These are phyloP conservation scores for Ogataea corticis DNA, from an alignment of 805 yeast genomes.

Conservation along the genomic window DNA sequence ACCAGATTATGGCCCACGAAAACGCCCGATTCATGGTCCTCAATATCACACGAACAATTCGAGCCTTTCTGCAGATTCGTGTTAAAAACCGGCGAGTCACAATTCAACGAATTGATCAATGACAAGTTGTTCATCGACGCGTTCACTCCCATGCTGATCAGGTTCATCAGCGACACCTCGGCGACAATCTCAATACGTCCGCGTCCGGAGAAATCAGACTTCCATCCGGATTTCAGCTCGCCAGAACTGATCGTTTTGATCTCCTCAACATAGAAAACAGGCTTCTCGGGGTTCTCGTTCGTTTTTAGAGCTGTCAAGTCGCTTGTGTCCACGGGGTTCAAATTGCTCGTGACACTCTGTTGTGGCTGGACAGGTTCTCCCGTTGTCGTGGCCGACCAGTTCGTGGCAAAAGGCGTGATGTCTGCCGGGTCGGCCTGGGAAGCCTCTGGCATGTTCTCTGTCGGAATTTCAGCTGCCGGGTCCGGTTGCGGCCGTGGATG, in stretches of 20 bases:
- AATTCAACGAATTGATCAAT: constrained; percentile 34
- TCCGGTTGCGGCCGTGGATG: constrained; percentile 21
- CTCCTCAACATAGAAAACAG: constrained; percentile 62
- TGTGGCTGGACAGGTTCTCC: constrained; percentile 14
- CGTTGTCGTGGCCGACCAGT: constrained; percentile 28
- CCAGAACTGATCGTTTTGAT: constrained; percentile 73
- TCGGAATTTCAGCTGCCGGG: constrained; percentile 1
- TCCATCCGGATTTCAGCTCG: constrained; percentile 91
- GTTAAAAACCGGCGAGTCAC: constrained; percentile 33
- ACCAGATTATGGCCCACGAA: constrained; percentile 73
- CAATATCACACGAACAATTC: constrained; percentile 75
- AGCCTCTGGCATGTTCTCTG: background rate
- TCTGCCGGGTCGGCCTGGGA: constrained; percentile 15
- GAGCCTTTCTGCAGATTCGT: constrained; percentile 33
- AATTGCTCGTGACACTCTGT: constrained; percentile 5
- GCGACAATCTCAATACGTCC: constrained; percentile 83
- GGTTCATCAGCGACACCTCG: constrained; percentile 59
- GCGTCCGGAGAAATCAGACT: constrained; percentile 75
- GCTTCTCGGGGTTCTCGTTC: background rate
- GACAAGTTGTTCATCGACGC: constrained; percentile 30
- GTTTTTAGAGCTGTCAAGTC: constrained; percentile 1
- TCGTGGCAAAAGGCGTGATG: constrained; percentile 28
- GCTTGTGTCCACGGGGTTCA: constrained; percentile 1
- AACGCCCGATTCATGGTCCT: constrained; percentile 79
- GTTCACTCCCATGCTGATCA: constrained; percentile 51